These are phyloP conservation scores for Monilinia aucupariae DNA, from an alignment of 2,329 filamentous ascomycete species.

Conservation along the genomic window DNA sequence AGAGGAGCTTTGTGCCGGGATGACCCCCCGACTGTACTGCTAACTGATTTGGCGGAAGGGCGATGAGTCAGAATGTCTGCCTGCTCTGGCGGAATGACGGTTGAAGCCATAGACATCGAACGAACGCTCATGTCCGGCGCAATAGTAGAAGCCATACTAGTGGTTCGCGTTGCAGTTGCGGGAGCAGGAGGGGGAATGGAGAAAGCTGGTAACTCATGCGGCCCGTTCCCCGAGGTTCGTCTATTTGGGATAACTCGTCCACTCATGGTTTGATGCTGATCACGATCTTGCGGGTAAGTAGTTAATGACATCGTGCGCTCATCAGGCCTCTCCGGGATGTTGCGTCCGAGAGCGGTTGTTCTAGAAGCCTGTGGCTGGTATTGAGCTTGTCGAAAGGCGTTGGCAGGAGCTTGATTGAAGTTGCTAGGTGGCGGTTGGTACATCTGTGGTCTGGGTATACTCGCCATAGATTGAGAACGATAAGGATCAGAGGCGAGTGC, in stretches of 20 bases:
- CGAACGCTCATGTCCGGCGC: conserved; percentile 45
- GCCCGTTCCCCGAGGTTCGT: conserved; percentile 39
- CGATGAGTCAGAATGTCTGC: conserved; percentile 45
- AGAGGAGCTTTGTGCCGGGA: conserved; percentile 59
- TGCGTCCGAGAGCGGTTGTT: conserved; percentile 84
- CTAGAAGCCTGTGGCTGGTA: conserved; percentile 63
- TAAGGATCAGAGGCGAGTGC: conserved; percentile 81
- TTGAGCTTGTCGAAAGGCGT: conserved; percentile 71
- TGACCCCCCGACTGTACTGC: conserved; percentile 28
- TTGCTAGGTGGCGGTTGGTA: conserved; percentile 59
- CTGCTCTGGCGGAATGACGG: conserved; percentile 60
- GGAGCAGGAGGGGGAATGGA: conserved; percentile 34
- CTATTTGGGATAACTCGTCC: conserved; percentile 84
- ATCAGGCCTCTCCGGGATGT: conserved; percentile 86
- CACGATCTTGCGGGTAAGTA: conserved; percentile 68
- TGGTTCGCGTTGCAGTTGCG: conserved; percentile 51
- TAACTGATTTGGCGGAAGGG: conserved; percentile 45
- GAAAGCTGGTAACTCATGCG: conserved; percentile 30
- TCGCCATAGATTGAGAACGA: conserved; percentile 88
- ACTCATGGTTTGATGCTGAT: conserved; percentile 87
- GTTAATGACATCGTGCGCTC: conserved; percentile 97
- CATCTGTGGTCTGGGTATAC: conserved; percentile 65
- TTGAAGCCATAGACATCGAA: conserved; percentile 92
- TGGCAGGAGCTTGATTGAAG: conserved; percentile 63
- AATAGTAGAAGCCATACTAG: conserved; percentile 50